Base-by-base conservation (phyloP, 1,139 yeast species). In the Zygoascus hellenicus region DNA sequence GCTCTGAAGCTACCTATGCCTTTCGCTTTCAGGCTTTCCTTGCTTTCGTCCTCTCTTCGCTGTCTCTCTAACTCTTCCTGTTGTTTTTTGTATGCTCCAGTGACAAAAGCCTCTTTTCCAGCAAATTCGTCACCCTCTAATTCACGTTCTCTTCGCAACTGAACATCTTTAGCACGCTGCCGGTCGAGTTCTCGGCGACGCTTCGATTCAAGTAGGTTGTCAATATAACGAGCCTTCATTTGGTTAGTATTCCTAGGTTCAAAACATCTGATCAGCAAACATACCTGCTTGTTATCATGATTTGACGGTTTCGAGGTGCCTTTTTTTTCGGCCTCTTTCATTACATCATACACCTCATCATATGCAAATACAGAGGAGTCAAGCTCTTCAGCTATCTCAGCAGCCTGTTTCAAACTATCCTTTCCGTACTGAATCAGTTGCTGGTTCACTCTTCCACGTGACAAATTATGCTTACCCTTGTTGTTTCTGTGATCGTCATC, bases 91-190 rank as follows among this genome's bases (percentile, higher is more conserved):
- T 75, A 76, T 0, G 73, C 70, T 1, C 65, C 51, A 0, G 78
- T 71, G 4, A 72, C 72, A 58, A 74, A 74, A 42, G 58, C 65
- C 43, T 74, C 77, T 51, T 68, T 71, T 26, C 63, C 72, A 6
- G 63, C 65, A 46, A 57, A 67, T 44, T 63, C 62, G 34, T 71
- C 72, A 1, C 72, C 64, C 45, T 62, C 65, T 1, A 55, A 54
- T 41, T 58, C 66, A 10, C 66, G 54, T 19, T 59, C 64, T 17
- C 65, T 48, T 41, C 50, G 50, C 31, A 60, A 30, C 22, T 53
- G 55, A 9, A 53, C 53, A 33, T 60, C 64, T 37, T 59, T 58
- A 1, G 74, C 66, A 7, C 64, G 55, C 22, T 66, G 48, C 33
- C 66, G 62, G 52, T 75, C 78, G 35, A 62, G 54, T 17, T 73